phyloP scores from a whole-genome alignment of 2,329 filamentous ascomycete genomes.

The Colletotrichum gloeosporioides region DNA sequence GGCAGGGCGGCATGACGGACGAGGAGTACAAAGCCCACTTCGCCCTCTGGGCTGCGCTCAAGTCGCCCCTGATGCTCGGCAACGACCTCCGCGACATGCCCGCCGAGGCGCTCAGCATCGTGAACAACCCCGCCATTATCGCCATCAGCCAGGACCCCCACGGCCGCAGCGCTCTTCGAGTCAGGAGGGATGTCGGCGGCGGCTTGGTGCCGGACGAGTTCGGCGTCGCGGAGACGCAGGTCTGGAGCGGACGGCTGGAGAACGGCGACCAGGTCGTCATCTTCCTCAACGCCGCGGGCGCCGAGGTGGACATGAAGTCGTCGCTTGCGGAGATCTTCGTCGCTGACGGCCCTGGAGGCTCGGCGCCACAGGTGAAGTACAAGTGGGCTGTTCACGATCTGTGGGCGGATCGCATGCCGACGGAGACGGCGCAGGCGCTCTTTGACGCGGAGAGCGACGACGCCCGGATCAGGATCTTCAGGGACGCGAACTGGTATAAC shows the following conservation, averaged over 20 bases:
- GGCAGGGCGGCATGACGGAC: conserved; percentile 38
- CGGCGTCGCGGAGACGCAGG: conserved; percentile 30
- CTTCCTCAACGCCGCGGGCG: conserved; percentile 22
- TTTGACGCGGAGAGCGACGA: conserved; percentile 10
- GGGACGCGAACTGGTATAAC: conserved; percentile 23
- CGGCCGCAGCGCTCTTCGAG: conserved; percentile 30
- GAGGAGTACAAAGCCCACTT: conserved; percentile 49
- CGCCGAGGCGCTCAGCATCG: conserved; percentile 22
- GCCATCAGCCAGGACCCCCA: conserved; percentile 40
- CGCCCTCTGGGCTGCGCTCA: conserved; percentile 51
- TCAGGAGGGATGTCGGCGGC: conserved; percentile 36
- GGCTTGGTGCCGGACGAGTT: conserved; percentile 32
- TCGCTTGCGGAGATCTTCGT: conserved; percentile 26
- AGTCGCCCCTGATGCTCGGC: conserved; percentile 49
- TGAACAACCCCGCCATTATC: conserved; percentile 28
- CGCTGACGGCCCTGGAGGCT: conserved; percentile 25
- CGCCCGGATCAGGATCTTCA: neutral
- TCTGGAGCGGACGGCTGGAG: conserved; percentile 31
- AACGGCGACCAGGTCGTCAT: conserved; percentile 25
- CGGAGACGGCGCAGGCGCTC: conserved; percentile 15
- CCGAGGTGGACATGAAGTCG: conserved; percentile 17
- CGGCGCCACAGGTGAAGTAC: conserved; percentile 21
- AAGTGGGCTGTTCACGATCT: conserved; percentile 27
- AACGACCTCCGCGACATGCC: conserved; percentile 36
- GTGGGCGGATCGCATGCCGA: conserved; percentile 25